phyloP scores from a whole-genome alignment of 805 yeast genomes.

The Saturnispora sekii region DNA sequence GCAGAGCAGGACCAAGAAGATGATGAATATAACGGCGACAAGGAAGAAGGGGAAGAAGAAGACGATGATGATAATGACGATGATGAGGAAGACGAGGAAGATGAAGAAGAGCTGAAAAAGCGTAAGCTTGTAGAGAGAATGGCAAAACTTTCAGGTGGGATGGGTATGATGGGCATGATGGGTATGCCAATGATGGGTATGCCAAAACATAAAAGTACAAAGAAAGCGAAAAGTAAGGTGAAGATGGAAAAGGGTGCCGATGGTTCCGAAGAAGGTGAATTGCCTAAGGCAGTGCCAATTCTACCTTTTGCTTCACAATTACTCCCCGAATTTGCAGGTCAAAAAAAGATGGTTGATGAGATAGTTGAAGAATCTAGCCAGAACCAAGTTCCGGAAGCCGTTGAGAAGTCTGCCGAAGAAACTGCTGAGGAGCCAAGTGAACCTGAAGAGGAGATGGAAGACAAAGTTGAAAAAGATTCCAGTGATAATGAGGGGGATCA shows the following conservation, averaged over 20 bases:
- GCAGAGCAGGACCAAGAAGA: slow-evolving; percentile 17
- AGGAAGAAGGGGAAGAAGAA: slow-evolving; percentile 28
- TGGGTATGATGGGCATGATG: slow-evolving; percentile 71
- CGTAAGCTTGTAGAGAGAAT: slow-evolving; percentile 78
- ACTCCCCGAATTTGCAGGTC: slow-evolving; percentile 3
- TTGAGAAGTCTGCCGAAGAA: slow-evolving; percentile 8
- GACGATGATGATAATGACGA: slow-evolving; percentile 42
- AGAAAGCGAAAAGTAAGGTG: slow-evolving; percentile 21
- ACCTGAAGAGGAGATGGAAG: background rate
- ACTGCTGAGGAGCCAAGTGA: slow-evolving; percentile 11
- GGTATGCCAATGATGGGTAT: slow-evolving; percentile 32
- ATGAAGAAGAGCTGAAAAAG: slow-evolving; percentile 67
- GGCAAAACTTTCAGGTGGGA: slow-evolving; percentile 91
- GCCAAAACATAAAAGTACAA: slow-evolving; percentile 13
- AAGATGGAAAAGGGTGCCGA: slow-evolving; percentile 14
- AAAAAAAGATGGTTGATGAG: background rate
- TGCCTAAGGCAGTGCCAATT: slow-evolving; percentile 39
- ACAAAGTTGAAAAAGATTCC: background rate
- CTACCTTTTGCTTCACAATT: slow-evolving; percentile 36
- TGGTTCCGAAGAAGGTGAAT: slow-evolving; percentile 13
- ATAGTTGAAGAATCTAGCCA: background rate
- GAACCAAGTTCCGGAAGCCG: background rate
- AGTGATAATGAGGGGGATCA: background rate
- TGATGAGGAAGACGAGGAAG: slow-evolving; percentile 50
- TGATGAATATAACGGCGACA: slow-evolving; percentile 23